Conservation (phyloP, 2,329 filamentous ascomycete species). For the Colletotrichum simmondsii region DNA sequence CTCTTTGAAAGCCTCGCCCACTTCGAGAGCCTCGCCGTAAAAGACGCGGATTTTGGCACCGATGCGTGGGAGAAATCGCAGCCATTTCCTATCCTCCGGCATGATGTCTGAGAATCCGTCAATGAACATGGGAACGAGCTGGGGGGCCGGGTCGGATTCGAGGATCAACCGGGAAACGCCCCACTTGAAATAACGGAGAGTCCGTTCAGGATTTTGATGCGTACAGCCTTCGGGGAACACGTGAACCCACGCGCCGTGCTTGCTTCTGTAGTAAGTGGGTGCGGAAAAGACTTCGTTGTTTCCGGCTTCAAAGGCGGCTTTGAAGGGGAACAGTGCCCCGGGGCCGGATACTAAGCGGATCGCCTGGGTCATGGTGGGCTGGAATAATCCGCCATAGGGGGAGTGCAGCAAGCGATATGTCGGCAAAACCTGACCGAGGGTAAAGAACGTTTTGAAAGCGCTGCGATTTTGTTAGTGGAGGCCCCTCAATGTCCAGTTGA, state of each 20-base stretch:
- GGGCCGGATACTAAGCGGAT: constrained; percentile 80
- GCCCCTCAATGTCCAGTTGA: not conserved
- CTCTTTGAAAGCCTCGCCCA: constrained; percentile 80
- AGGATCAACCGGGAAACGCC: constrained; percentile 91
- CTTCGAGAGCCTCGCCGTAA: constrained; percentile 83
- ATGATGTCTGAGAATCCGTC: constrained; percentile 90
- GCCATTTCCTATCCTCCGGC: constrained; percentile 83
- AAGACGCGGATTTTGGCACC: constrained; percentile 77
- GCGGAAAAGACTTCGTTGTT: constrained; percentile 74
- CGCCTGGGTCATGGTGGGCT: constrained; percentile 87
- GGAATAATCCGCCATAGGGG: constrained; percentile 83
- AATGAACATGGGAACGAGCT: constrained; percentile 93
- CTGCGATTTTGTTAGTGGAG: constrained; percentile 52
- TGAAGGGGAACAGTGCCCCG: constrained; percentile 14
- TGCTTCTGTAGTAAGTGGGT: constrained; percentile 76
- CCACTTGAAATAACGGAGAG: constrained; percentile 98
- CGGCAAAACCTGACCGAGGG: constrained; percentile 87
- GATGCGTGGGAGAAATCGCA: constrained; percentile 81
- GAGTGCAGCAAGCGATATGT: constrained; percentile 87
- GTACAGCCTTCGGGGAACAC: constrained; percentile 96
- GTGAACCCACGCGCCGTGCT: constrained; percentile 87
- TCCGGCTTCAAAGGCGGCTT: constrained; percentile 58
- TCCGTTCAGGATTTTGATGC: constrained; percentile 82
- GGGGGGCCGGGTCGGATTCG: constrained; percentile 86
- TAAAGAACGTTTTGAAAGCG: constrained; percentile 82